Evolutionary conservation across 2,329 filamentous ascomycete species (phyloP), one percentile per base, ranked within the genome.

Genomic region (Biscogniauxia sp.): DNA sequence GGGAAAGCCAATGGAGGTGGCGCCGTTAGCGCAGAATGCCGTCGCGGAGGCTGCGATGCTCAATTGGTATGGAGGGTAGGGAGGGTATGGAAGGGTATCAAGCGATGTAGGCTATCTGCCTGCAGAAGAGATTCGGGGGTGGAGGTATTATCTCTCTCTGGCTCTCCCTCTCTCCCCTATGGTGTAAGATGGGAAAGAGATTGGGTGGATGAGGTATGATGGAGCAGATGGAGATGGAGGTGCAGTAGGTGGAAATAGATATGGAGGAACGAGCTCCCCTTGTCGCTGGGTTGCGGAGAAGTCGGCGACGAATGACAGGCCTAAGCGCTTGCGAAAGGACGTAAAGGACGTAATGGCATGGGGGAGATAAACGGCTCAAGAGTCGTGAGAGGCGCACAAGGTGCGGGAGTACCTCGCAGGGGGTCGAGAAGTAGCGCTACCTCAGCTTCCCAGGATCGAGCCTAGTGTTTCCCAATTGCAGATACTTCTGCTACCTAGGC

Each of bases 251-350:
- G 52, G 49, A 49, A 28, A 53, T 53, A 28, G 20, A 5, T 23
- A 28, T 19, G 26, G 52, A 55, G 53, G 53, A 55, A 19, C 53
- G 53, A 55, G 55, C 41, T 32, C 55, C 59, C 53, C 55, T 55
- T 55, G 56, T 58, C 26, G 54, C 25, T 50, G 57, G 37, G 37
- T 58, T 57, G 62, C 62, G 64, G 64, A 63, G 61, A 60, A 65
- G 58, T 64, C 59, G 59, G 60, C 60, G 61, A 61, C 63, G 61
- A 66, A 64, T 65, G 63, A 65, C 58, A 64, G 58, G 66, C 57
- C 64, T 62, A 66, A 66, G 64, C 61, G 64, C 61, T 62, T 58
- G 64, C 56, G 57, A 67, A 68, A 60, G 63, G 61, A 61, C 53
- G 51, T 52, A 60, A 55, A 37, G 51, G 63, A 59, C 45, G 55